Base-by-base conservation (phyloP, 225 moss, liverwort and hornwort species). In the Pseudisothecium myosuroides region DNA sequence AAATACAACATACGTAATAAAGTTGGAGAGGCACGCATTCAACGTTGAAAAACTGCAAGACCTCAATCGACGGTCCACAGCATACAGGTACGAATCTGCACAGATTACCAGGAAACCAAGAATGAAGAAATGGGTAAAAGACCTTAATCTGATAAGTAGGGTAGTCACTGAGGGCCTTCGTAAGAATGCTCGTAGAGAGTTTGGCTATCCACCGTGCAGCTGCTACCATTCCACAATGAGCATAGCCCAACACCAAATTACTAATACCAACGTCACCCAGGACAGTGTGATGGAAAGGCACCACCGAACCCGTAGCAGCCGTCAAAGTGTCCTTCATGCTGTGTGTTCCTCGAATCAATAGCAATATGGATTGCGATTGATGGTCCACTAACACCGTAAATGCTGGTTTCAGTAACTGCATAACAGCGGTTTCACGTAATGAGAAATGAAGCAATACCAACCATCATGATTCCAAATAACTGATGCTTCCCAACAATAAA, bases 181-280 rank as follows among this genome's bases (percentile, higher is more conserved):
- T 91, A 55, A 99, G 96, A 88, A 94, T 93, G 59, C 94, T 91
- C 32, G 95, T 91, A 43, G 98, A 96, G 59, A 93, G 93, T 91
- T 99, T 95, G 37, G 96, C 96, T 91, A 99, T 99, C 98, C 98
- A 99, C 65, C 98, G 93, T 27, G 98, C 98, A 71, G 98, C 98
- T 66, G 98, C 98, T 87, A 99, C 98, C 98, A 99, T 99, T 89
- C 98, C 98, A 91, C 98, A 99, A 90, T 99, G 98, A 41, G 98
- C 98, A 90, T 99, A 99, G 27, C 98, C 98, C 86, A 99, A 86
- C 52, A 97, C 98, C 90, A 97, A 90, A 80, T 96, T 97, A 90
- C 93, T 96, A 77, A 99, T 96, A 61, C 97, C 96, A 65, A 93
- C 96, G 89, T 96, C 95, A 76, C 95, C 95, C 87, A 99, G 79